Evolutionary conservation across 1,139 yeast genomes (phyloP).

Genomic region (Kodamaea fungicola): DNA sequence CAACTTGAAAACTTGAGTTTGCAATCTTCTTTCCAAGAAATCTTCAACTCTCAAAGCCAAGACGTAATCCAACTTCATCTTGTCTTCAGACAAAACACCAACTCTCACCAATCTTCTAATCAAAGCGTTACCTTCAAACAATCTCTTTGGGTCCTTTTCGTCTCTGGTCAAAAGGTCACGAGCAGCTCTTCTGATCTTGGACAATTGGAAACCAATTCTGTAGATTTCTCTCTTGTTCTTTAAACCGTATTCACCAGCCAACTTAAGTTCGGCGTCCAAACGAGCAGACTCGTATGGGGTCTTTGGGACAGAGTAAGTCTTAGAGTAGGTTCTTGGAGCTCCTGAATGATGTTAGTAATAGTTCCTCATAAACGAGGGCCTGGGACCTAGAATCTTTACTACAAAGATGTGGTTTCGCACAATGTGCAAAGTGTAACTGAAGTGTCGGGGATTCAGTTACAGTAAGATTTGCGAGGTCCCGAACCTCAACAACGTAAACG

Average conservation of each 20-base stretch:
- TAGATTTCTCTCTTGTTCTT: constrained; percentile 99
- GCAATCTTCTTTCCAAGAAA: constrained; percentile 99
- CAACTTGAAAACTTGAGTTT: constrained; percentile 99
- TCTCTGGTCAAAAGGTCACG: constrained; percentile 99
- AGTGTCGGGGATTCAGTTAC: constrained; percentile 88
- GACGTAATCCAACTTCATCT: constrained; percentile 99
- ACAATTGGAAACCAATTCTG: constrained; percentile 98
- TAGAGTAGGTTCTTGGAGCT: constrained; percentile 98
- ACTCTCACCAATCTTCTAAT: constrained; percentile 97
- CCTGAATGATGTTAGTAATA: constrained; percentile 34
- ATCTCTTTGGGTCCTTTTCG: constrained; percentile 99
- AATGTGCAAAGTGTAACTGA: constrained; percentile 47
- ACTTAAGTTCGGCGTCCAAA: constrained; percentile 98
- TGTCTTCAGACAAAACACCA: constrained; percentile 99
- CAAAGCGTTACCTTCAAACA: constrained; percentile 99
- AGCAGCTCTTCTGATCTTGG: constrained; percentile 99
- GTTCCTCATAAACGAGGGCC: neutral
- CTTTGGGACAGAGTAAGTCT: constrained; percentile 99
- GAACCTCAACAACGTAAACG: constrained; percentile 46
- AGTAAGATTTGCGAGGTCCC: constrained; percentile 56
- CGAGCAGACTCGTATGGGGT: constrained; percentile 99
- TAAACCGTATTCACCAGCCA: constrained; percentile 99
- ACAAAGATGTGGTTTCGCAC: neutral
- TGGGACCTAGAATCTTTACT: neutral
- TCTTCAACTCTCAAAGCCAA: constrained; percentile 97